Base-by-base conservation (phyloP, 306 rosid genomes). In the Carpinus fangiana region DNA sequence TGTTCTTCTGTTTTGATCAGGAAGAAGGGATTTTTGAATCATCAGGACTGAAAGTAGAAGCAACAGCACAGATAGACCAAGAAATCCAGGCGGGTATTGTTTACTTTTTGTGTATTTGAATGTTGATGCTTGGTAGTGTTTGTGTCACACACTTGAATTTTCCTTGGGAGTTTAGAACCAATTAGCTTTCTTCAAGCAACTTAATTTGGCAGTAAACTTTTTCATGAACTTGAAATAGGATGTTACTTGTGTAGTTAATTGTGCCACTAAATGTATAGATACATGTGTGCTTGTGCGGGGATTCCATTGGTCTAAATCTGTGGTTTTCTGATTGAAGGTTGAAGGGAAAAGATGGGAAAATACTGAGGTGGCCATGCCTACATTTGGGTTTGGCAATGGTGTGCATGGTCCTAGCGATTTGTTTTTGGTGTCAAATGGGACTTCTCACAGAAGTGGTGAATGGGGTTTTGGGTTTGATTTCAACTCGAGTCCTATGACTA, bases 381-480 rank as follows among this genome's bases (percentile, higher is more conserved):
- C 82, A 41, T 61, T 73, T 71, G 88, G 68, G 20, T 77, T 56
- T 28, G 83, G 79, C 46, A 77, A 81, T 78, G 85, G 73, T 73
- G 73, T 50, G 7, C 55, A 78, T 75, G 77, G 36, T 80, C 77
- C 81, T 65, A 79, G 75, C 46, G 79, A 90, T 73, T 61, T 73
- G 62, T 56, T 72, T 52, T 73, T 77, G 78, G 85, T 82, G 45
- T 80, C 93, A 73, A 56, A 73, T 78, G 87, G 83, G 78, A 59
- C 77, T 79, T 79, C 87, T 66, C 72, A 76, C 70, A 79, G 79
- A 77, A 66, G 71, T 76, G 86, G 77, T 46, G 82, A 82, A 21
- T 84, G 91, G 94, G 73, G 81, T 71, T 53, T 81, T 55, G 85
- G 82, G 56, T 86, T 92, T 84, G 88, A 85, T 84, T 88, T 88